phyloP scores from a whole-genome alignment of 2,329 filamentous ascomycete species.

The Verticillium zaregamsianum region DNA sequence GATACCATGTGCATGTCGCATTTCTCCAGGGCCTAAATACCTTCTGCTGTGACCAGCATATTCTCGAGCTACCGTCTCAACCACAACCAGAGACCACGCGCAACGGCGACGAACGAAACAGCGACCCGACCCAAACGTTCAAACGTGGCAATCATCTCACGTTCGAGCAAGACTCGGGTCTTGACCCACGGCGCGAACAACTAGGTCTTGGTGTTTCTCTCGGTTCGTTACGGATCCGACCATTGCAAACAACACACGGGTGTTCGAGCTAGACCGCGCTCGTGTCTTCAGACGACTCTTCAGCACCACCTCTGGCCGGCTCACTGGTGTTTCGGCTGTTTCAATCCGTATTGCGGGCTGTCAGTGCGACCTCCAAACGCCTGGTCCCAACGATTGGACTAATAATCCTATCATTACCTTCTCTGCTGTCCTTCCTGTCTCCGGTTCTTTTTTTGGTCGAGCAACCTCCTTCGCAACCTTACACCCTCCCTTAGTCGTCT shows the following conservation, averaged over 20 bases:
- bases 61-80: not conserved
- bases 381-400: slow-evolving; percentile 1
- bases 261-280: slow-evolving; percentile 17
- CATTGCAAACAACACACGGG: slow-evolving; percentile 9
- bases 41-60: not conserved
- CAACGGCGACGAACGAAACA: not conserved
- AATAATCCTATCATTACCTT: slow-evolving; percentile 1
- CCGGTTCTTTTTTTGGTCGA: not conserved
- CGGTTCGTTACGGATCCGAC: slow-evolving; percentile 16
- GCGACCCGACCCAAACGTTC: not conserved
- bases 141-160: not conserved
- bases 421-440: not conserved
- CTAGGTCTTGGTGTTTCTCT: slow-evolving; percentile 9
- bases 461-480: not conserved
- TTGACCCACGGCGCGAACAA: not conserved
- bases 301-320: slow-evolving; percentile 21
- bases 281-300: slow-evolving; percentile 15
- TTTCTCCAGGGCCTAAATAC: not conserved
- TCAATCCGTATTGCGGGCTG: slow-evolving; percentile 28
- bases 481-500: not conserved
- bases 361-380: slow-evolving; percentile 24
- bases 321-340: slow-evolving; percentile 34
- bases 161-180: not conserved
- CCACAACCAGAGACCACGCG: not conserved
- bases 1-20: not conserved